These are phyloP conservation scores for Chlamydomonas reinhardtii DNA, from an alignment of 163 green algal genomes.

Conservation along the genomic window DNA sequence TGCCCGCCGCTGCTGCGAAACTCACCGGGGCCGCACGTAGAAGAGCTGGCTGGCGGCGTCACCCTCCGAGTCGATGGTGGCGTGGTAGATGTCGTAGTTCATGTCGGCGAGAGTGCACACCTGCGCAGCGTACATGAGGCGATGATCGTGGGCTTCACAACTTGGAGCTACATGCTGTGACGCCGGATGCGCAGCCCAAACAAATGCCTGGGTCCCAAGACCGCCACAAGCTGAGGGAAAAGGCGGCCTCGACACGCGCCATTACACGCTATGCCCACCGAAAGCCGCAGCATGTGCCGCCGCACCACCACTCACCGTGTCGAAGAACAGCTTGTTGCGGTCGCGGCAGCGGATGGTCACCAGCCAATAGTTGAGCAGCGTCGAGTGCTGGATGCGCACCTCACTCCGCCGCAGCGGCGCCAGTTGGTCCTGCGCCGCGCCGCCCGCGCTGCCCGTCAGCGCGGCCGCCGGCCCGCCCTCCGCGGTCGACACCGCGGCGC, in stretches of 20 bases:
- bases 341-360: slow-evolving; percentile 90
- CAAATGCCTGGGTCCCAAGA: too few species aligned
- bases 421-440: slow-evolving; percentile 16
- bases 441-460: neutral
- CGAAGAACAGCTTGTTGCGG: slow-evolving; percentile 97
- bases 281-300: too few species aligned
- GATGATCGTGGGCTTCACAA: too few species aligned
- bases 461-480: neutral
- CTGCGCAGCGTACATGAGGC: neutral
- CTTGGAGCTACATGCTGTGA: too few species aligned
- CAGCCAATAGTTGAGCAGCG: slow-evolving; percentile 90
- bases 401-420: slow-evolving; percentile 40
- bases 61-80: slow-evolving; percentile 86
- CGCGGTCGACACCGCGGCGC: neutral
- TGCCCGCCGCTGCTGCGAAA: too few species aligned
- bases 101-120: slow-evolving; percentile 94
- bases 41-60: slow-evolving; percentile 89
- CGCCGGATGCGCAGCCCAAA: too few species aligned
- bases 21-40: slow-evolving; percentile 78
- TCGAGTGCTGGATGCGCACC: slow-evolving; percentile 80
- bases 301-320: slow-evolving; percentile 73
- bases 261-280: too few species aligned
- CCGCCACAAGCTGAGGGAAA: too few species aligned
- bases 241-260: too few species aligned
- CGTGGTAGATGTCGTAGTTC: slow-evolving; percentile 97